phyloP scores from a whole-genome alignment of 768 basidiomycete genomes.

The Mycena alexandri region DNA sequence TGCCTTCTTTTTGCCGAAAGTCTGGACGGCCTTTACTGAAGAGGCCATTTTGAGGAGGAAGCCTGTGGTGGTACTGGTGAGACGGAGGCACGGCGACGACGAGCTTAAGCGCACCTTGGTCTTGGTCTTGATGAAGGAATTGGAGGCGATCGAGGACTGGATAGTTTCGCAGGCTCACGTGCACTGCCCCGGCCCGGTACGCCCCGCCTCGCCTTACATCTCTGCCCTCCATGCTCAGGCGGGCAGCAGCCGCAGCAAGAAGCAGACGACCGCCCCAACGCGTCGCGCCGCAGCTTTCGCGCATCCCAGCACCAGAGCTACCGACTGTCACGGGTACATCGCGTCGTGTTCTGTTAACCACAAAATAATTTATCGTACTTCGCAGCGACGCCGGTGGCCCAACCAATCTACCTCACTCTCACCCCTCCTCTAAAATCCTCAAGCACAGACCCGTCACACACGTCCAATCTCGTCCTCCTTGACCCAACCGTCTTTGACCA shows the following conservation, averaged over 20 bases:
- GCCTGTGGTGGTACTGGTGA: slow-evolving; percentile 41
- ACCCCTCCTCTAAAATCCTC: slow-evolving; percentile 66
- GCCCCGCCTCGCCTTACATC: too few relatives aligned
- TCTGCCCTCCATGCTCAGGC: slow-evolving; percentile 21
- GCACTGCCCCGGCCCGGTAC: background rate
- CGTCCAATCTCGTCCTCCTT: slow-evolving; percentile 69
- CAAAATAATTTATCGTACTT: slow-evolving; percentile 9
- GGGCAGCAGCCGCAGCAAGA: slow-evolving; percentile 20
- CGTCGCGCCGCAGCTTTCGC: slow-evolving; percentile 10
- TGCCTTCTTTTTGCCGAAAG: slow-evolving; percentile 99
- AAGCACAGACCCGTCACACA: slow-evolving; percentile 53
- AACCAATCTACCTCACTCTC: slow-evolving; percentile 73
- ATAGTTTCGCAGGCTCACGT: slow-evolving; percentile 12
- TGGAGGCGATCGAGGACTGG: slow-evolving; percentile 4
- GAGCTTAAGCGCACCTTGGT: slow-evolving; percentile 28
- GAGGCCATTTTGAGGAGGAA: slow-evolving; percentile 71
- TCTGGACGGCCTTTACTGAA: slow-evolving; percentile 93
- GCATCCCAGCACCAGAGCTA: background rate
- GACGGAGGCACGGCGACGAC: slow-evolving; percentile 30
- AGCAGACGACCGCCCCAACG: slow-evolving; percentile 16
- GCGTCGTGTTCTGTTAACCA: background rate
- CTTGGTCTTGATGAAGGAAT: slow-evolving; percentile 19
- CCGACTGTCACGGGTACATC: slow-evolving; percentile 22
- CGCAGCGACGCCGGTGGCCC: slow-evolving; percentile 53
- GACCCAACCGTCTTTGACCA: slow-evolving; percentile 89